phyloP scores from a whole-genome alignment of 257 asterid species.

The Ligustrum vulgare region DNA sequence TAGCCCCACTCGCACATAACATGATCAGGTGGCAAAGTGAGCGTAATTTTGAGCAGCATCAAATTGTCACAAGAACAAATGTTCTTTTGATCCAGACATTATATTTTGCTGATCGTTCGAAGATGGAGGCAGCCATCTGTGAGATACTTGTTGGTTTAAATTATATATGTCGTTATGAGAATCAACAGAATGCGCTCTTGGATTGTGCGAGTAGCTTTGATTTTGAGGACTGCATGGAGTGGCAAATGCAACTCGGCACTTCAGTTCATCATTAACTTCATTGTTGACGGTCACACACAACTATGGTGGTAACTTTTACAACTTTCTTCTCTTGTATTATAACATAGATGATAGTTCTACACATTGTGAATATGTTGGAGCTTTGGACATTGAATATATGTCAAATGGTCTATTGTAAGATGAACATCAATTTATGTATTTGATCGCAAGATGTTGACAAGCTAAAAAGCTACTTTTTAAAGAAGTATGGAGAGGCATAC shows the following conservation, averaged over 20 bases:
- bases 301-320: neutral
- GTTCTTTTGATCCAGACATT: slow-evolving; percentile 83
- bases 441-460: slow-evolving; percentile 5
- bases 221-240: slow-evolving; percentile 71
- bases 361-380: too few relatives aligned
- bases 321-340: slow-evolving; percentile 27
- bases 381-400: slow-evolving; percentile 16
- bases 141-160: slow-evolving; percentile 79
- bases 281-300: neutral
- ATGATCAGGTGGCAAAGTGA: slow-evolving; percentile 97
- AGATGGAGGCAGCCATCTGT: slow-evolving; percentile 72
- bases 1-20: slow-evolving; percentile 82
- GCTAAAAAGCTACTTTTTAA: neutral
- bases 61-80: slow-evolving; percentile 67
- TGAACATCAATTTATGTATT: neutral
- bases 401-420: slow-evolving; percentile 13
- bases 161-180: slow-evolving; percentile 87
- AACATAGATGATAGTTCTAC: neutral
- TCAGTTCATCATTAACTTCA: slow-evolving; percentile 43
- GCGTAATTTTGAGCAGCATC: slow-evolving; percentile 85
- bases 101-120: slow-evolving; percentile 73
- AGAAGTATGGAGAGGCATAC: neutral
- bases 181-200: slow-evolving; percentile 82
- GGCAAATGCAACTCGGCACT: slow-evolving; percentile 58
- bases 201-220: slow-evolving; percentile 93